These are phyloP conservation scores for Penicillium vulpinum DNA, from an alignment of 2,329 filamentous ascomycete genomes.

Conservation along the genomic window DNA sequence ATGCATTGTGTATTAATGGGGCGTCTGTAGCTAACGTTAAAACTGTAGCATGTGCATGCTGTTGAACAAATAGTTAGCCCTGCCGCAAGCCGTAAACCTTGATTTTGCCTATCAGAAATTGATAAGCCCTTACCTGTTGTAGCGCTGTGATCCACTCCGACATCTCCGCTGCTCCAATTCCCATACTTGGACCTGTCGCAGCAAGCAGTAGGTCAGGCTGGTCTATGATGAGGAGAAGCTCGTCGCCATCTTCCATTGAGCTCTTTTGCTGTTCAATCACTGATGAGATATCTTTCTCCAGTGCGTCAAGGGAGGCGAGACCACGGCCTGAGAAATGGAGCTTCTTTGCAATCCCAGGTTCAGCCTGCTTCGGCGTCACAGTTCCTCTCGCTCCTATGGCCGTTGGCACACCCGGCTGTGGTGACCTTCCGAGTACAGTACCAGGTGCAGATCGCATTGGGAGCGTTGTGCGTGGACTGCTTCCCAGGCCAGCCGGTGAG, in stretches of 20 bases:
- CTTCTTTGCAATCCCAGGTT: slow-evolving; percentile 26
- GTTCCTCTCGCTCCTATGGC: slow-evolving; percentile 2
- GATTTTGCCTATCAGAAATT: not conserved
- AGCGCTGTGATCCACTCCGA: slow-evolving; percentile 59
- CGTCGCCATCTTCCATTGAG: slow-evolving; percentile 26
- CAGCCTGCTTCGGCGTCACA: slow-evolving; percentile 18
- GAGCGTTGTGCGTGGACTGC: slow-evolving; percentile 24
- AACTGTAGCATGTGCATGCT: slow-evolving; percentile 66
- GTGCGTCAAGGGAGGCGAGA: slow-evolving; percentile 29
- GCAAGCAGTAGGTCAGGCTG: slow-evolving; percentile 66
- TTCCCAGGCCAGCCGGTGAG: slow-evolving; percentile 15
- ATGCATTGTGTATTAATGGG: slow-evolving; percentile 61
- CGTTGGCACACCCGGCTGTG: slow-evolving; percentile 17
- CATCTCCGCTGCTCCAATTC: slow-evolving; percentile 48
- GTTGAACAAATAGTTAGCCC: slow-evolving; percentile 9
- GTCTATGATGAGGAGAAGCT: slow-evolving; percentile 64
- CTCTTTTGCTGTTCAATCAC: slow-evolving; percentile 35
- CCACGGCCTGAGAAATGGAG: slow-evolving; percentile 34
- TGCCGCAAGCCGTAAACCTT: not conserved
- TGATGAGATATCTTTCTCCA: slow-evolving; percentile 38
- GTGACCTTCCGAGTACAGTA: slow-evolving; percentile 22
- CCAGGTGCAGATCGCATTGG: slow-evolving; percentile 31
- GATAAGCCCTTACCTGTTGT: slow-evolving; percentile 58
- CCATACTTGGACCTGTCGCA: slow-evolving; percentile 51
- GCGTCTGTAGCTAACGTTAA: slow-evolving; percentile 71